Evolutionary conservation across 768 basidiomycete genomes (phyloP).

Genomic region (Phylloporus arenicola): DNA sequence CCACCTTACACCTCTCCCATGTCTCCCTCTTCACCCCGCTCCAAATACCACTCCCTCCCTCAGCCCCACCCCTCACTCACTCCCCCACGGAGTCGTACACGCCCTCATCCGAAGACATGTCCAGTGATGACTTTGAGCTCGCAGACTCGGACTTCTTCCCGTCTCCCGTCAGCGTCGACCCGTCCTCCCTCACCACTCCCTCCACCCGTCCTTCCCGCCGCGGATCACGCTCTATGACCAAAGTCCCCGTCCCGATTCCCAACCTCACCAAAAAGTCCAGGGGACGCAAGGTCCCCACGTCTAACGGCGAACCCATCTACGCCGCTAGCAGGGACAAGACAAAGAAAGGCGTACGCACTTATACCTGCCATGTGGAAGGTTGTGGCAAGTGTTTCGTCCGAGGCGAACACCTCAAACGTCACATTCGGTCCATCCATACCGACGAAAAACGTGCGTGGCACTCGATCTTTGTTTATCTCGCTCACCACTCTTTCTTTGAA

Average conservation of each 20-base stretch:
- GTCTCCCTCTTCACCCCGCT: conserved; percentile 3
- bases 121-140: conserved; percentile 16
- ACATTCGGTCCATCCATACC: conserved; percentile 76
- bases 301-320: conserved; percentile 18
- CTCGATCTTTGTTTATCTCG: neutral
- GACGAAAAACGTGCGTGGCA: conserved; percentile 72
- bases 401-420: conserved; percentile 76
- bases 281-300: conserved; percentile 45
- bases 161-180: conserved; percentile 9
- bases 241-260: conserved; percentile 42
- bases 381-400: conserved; percentile 79
- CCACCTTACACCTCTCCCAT: conserved; percentile 24
- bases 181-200: conserved; percentile 3
- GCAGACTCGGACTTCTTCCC: conserved; percentile 21
- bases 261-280: conserved; percentile 46
- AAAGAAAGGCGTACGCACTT: conserved; percentile 39
- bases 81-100: conserved; percentile 3
- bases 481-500: conserved; percentile 7
- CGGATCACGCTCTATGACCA: conserved; percentile 19
- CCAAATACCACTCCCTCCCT: conserved; percentile 4
- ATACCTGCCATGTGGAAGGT: conserved; percentile 61
- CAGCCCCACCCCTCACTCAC: neutral
- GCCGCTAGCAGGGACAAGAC: conserved; percentile 29
- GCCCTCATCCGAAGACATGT: conserved; percentile 14
- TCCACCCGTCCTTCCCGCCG: conserved; percentile 19